These are phyloP conservation scores for Davidsoniella eucalypti DNA, from an alignment of 2,329 filamentous ascomycete species.

Conservation along the genomic window DNA sequence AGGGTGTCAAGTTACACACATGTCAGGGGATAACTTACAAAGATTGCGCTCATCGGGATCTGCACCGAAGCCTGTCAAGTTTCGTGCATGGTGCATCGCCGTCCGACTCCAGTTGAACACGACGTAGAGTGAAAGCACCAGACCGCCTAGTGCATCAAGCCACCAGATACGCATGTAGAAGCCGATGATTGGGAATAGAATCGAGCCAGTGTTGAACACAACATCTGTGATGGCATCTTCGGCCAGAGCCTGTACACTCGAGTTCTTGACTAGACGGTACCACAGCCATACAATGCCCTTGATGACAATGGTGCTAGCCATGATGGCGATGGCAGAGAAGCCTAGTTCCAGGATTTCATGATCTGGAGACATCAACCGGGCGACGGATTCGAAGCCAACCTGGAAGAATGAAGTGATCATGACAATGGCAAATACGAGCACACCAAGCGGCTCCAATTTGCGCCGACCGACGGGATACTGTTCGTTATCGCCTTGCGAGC, in stretches of 20 bases:
- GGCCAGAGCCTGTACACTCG: slow-evolving; percentile 62
- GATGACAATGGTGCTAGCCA: slow-evolving; percentile 65
- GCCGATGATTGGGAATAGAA: slow-evolving; percentile 68
- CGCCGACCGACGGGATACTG: slow-evolving; percentile 64
- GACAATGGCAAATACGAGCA: slow-evolving; percentile 67
- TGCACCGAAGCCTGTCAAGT: slow-evolving; percentile 63
- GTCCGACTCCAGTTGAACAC: slow-evolving; percentile 66
- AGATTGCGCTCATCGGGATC: slow-evolving; percentile 71
- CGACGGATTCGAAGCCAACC: slow-evolving; percentile 54
- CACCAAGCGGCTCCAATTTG: slow-evolving; percentile 61
- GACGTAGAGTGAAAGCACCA: slow-evolving; percentile 62
- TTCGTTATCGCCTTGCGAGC: slow-evolving; percentile 53
- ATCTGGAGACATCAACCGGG: slow-evolving; percentile 42
- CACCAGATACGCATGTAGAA: slow-evolving; percentile 68
- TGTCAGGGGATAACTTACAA: slow-evolving; percentile 18
- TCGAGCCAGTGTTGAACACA: slow-evolving; percentile 79
- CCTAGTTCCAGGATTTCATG: slow-evolving; percentile 58
- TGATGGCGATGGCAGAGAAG: slow-evolving; percentile 57
- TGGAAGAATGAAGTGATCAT: slow-evolving; percentile 78
- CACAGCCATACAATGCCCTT: slow-evolving; percentile 74
- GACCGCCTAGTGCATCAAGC: slow-evolving; percentile 64
- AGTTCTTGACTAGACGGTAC: slow-evolving; percentile 75
- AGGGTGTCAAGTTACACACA: no score
- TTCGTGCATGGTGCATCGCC: slow-evolving; percentile 60
- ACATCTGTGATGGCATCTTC: slow-evolving; percentile 53